Conservation (phyloP, 306 rosid genomes). For the Trifolium repens region DNA sequence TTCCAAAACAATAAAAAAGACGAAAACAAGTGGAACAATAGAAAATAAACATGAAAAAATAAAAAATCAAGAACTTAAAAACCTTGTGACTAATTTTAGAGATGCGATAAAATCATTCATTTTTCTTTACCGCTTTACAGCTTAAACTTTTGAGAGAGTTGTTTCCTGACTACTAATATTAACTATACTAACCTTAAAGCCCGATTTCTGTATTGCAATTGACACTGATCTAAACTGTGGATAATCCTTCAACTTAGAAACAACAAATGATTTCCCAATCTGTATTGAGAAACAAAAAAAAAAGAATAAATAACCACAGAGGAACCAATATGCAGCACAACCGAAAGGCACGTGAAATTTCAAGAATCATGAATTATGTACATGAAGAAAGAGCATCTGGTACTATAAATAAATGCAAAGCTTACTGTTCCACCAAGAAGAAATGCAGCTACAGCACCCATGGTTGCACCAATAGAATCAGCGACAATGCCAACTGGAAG, state of each 20-base stretch:
- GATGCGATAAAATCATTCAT: constrained; percentile 28
- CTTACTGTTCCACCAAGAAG: constrained; percentile 90
- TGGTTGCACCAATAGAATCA: constrained; percentile 86
- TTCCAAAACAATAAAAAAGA: too few relatives aligned
- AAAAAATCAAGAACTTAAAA: too few relatives aligned
- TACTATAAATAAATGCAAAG: constrained; percentile 3
- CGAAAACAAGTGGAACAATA: too few relatives aligned
- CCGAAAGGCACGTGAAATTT: constrained; percentile 12
- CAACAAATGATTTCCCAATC: constrained; percentile 76
- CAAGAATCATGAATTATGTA: constrained; percentile 12
- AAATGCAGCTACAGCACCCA: constrained; percentile 88
- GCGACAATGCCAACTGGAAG: constrained; percentile 78
- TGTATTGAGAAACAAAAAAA: constrained; percentile 48
- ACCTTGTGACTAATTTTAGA: neutral
- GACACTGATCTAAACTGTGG: constrained; percentile 80
- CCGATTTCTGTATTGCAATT: constrained; percentile 78
- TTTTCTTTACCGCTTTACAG: neutral
- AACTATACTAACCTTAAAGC: constrained; percentile 80
- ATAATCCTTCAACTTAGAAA: constrained; percentile 87
- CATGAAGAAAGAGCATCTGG: constrained; percentile 13
- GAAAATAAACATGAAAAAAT: too few relatives aligned
- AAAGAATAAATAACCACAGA: constrained; percentile 22
- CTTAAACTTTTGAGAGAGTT: constrained; percentile 14
- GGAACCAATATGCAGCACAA: constrained; percentile 27
- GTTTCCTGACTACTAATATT: neutral